These are phyloP conservation scores for Syzygium grande DNA, from an alignment of 345 rosid genomes.

Conservation along the genomic window DNA sequence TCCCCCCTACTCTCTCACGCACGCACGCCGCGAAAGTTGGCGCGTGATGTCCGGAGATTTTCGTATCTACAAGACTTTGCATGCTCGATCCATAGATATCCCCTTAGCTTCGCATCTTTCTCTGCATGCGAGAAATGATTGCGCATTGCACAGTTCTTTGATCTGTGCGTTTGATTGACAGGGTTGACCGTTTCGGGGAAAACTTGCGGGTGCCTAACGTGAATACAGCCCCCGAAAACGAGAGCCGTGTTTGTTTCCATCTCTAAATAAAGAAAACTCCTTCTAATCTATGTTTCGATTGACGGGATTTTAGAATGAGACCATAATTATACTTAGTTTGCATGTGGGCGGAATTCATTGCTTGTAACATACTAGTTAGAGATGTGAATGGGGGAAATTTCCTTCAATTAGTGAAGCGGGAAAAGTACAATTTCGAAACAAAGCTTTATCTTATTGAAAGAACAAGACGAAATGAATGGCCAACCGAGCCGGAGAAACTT, in stretches of 20 bases:
- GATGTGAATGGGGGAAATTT: not conserved
- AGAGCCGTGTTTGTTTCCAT: not conserved
- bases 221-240: not conserved
- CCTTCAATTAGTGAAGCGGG: not conserved
- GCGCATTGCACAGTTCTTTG: not conserved
- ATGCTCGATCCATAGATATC: not conserved
- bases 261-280: not conserved
- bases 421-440: not conserved
- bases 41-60: not conserved
- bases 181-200: not conserved
- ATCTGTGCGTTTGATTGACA: not conserved
- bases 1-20: not conserved
- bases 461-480: not conserved
- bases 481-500: not conserved
- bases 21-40: not conserved
- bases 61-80: not conserved
- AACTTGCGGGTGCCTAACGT: not conserved
- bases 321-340: not conserved
- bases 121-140: not conserved
- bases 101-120: not conserved
- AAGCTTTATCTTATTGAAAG: not conserved
- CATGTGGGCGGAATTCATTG: not conserved
- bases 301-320: not conserved
- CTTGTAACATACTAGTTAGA: not conserved
- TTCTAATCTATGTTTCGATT: not conserved